phyloP scores from a whole-genome alignment of 768 basidiomycete genomes.

The Pisolithus sp. region DNA sequence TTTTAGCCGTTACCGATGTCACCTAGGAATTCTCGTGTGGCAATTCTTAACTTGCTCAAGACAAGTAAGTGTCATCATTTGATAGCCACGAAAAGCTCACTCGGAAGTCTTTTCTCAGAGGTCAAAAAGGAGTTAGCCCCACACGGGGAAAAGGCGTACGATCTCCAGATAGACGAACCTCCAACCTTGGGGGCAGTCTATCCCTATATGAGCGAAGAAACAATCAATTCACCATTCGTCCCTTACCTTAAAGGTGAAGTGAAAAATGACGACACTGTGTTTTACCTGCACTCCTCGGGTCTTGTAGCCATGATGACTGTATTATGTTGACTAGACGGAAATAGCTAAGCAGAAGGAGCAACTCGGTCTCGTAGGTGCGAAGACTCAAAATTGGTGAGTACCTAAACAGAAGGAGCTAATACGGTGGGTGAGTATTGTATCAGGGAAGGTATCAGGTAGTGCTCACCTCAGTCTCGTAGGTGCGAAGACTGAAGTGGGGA shows the following conservation, averaged over 20 bases:
- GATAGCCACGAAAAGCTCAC: constrained; percentile 28
- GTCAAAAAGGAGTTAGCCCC: constrained; percentile 18
- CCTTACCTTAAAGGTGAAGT: constrained; percentile 6
- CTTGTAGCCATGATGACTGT: no score
- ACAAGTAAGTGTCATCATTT: constrained; percentile 34
- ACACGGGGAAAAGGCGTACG: neutral
- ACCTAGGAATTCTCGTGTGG: constrained; percentile 31
- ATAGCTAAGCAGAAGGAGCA: no score
- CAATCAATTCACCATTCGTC: neutral
- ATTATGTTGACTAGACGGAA: no score
- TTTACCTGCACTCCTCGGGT: constrained; percentile 46
- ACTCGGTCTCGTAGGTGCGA: no score
- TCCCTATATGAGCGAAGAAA: constrained; percentile 6
- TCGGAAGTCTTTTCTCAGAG: constrained; percentile 25
- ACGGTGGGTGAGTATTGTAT: no score
- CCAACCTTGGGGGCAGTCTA: constrained; percentile 8
- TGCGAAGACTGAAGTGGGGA: no score
- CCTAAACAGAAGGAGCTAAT: no score
- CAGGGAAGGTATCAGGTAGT: no score
- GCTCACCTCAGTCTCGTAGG: no score
- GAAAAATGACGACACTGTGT: constrained; percentile 15
- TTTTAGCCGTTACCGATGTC: constrained; percentile 32
- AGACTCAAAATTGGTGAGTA: no score
- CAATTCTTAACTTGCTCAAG: constrained; percentile 30
- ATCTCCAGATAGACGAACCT: constrained; percentile 11